Evolutionary conservation across 2,329 filamentous ascomycete species (phyloP).

Genomic region (Aspergillus sp.): DNA sequence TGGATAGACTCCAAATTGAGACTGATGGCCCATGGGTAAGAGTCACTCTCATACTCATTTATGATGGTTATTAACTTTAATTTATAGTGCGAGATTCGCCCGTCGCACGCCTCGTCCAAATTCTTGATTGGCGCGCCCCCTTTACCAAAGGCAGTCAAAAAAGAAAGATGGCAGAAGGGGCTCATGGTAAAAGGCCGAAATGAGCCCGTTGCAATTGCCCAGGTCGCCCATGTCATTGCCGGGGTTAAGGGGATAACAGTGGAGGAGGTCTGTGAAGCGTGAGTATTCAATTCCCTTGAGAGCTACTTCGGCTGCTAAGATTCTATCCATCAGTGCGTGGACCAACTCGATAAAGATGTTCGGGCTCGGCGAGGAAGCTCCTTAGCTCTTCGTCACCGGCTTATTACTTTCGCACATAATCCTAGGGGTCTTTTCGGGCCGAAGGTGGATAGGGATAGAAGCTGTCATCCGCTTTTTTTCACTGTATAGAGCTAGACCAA

Average conservation of each 20-base stretch:
- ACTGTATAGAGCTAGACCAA: constrained; percentile 1
- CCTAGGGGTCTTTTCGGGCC: not conserved
- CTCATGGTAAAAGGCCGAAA: constrained; percentile 93
- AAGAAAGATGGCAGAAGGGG: constrained; percentile 88
- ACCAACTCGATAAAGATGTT: constrained; percentile 79
- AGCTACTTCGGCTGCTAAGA: constrained; percentile 21
- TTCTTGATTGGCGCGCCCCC: constrained; percentile 68
- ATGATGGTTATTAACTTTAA: not conserved
- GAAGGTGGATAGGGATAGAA: not conserved
- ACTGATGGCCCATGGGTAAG: constrained; percentile 86
- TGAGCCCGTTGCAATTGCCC: constrained; percentile 82
- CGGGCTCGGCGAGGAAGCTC: constrained; percentile 57
- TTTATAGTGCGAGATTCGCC: constrained; percentile 78
- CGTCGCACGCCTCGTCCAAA: constrained; percentile 80
- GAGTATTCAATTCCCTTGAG: constrained; percentile 34
- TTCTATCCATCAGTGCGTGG: constrained; percentile 59
- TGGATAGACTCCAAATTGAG: constrained; percentile 86
- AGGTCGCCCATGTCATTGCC: constrained; percentile 86
- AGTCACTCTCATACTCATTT: not conserved
- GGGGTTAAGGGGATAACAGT: constrained; percentile 76
- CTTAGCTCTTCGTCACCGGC: constrained; percentile 1
- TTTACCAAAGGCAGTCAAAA: constrained; percentile 83
- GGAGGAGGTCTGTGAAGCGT: constrained; percentile 80
- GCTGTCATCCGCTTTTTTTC: not conserved
- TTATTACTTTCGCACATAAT: not conserved